phyloP scores from a whole-genome alignment of 2,329 filamentous ascomycete genomes.

The Penicillium griseofulvum region DNA sequence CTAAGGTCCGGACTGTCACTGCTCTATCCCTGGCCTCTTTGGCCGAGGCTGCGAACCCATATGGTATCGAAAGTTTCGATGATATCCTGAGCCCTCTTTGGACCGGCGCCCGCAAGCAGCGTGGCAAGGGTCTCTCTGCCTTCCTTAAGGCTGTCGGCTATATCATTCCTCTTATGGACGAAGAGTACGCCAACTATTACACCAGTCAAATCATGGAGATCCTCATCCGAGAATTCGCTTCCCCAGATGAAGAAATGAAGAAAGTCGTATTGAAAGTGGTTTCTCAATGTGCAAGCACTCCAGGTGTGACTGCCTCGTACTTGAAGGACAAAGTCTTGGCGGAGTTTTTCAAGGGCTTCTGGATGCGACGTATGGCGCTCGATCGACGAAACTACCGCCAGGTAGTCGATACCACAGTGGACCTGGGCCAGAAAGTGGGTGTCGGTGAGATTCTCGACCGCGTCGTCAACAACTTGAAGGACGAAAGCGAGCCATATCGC shows the following conservation, averaged over 20 bases:
- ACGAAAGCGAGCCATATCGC: conserved; percentile 94
- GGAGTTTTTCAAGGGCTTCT: conserved; percentile 99
- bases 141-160: conserved; percentile 97
- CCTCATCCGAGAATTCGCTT: conserved; percentile 89
- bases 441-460: conserved; percentile 91
- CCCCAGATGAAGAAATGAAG: conserved; percentile 99
- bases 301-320: conserved; percentile 91
- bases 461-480: conserved; percentile 92
- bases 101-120: conserved; percentile 93
- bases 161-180: conserved; percentile 98
- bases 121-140: conserved; percentile 90
- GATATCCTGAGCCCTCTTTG: conserved; percentile 95
- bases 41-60: conserved; percentile 93
- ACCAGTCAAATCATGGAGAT: conserved; percentile 99
- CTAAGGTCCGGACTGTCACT: conserved; percentile 94
- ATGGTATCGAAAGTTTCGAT: conserved; percentile 98
- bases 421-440: conserved; percentile 96
- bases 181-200: conserved; percentile 99
- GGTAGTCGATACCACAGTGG: conserved; percentile 96
- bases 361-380: conserved; percentile 93
- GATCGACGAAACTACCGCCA: conserved; percentile 98
- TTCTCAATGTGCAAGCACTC: conserved; percentile 89
- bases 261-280: conserved; percentile 98
- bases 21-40: conserved; percentile 91
- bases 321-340: conserved; percentile 91